Evolutionary conservation across 306 rosid species (phyloP).

Genomic region (Begonia fuchsioides): DNA sequence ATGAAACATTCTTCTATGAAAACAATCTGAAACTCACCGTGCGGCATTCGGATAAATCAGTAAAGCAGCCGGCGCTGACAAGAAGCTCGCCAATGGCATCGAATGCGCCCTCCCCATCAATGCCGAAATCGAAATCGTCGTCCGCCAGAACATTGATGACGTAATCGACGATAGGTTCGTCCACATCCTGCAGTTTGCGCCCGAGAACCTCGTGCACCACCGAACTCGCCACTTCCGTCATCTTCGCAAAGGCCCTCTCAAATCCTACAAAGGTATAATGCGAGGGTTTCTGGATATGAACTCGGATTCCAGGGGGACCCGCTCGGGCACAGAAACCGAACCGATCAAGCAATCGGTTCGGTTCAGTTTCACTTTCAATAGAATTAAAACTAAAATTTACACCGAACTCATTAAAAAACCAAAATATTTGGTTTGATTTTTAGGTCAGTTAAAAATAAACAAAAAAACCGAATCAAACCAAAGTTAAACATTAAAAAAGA

Average conservation of each 20-base stretch:
- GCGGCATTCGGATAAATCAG: conserved; percentile 68
- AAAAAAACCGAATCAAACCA: too few relatives aligned
- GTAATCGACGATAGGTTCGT: conserved; percentile 76
- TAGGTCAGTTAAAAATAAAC: too few relatives aligned
- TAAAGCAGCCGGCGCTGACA: conserved; percentile 74
- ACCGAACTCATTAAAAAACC: too few relatives aligned
- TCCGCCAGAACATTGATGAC: conserved; percentile 92
- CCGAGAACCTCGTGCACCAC: conserved; percentile 86
- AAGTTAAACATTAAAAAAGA: too few relatives aligned
- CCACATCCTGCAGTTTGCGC: conserved; percentile 50
- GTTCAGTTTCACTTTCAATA: too few relatives aligned
- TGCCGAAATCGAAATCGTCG: conserved; percentile 89
- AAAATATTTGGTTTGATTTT: too few relatives aligned
- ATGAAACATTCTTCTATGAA: background rate
- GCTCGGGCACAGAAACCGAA: too few relatives aligned
- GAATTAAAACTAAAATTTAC: too few relatives aligned
- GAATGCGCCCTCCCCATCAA: conserved; percentile 76
- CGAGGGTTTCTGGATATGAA: too few relatives aligned
- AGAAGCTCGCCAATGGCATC: conserved; percentile 84
- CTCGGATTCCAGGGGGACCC: too few relatives aligned
- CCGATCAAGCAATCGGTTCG: too few relatives aligned
- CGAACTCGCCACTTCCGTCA: conserved; percentile 85
- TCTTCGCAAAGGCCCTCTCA: conserved; percentile 7
- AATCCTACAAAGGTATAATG: too few relatives aligned
- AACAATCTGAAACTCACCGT: conserved; percentile 30